Conservation (phyloP, 2,329 filamentous ascomycete species). For the Cercospora sp. region DNA sequence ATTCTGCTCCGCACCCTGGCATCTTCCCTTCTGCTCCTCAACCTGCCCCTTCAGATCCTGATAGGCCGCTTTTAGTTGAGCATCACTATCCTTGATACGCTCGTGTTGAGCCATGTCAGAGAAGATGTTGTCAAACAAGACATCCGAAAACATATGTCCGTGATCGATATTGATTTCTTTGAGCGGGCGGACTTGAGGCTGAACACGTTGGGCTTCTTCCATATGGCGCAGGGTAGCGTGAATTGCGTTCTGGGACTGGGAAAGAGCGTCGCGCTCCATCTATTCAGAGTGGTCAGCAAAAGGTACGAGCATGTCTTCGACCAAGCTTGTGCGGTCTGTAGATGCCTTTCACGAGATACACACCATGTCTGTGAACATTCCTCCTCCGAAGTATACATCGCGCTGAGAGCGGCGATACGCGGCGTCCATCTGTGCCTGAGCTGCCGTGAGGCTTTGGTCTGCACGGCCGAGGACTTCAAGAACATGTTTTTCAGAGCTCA, state of each 20-base stretch:
- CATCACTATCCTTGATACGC: conserved; percentile 30
- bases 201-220: conserved; percentile 28
- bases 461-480: conserved; percentile 41
- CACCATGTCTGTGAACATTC: conserved; percentile 50
- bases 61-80: conserved; percentile 28
- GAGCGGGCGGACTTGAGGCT: conserved; percentile 30
- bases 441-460: conserved; percentile 40
- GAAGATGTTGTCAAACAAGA: conserved; percentile 39
- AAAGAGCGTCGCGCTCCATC: conserved; percentile 56
- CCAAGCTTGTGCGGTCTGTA: background rate
- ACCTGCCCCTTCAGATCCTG: conserved; percentile 29
- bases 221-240: conserved; percentile 26
- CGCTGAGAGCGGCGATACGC: conserved; percentile 46
- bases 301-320: background rate
- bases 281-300: background rate
- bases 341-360: background rate
- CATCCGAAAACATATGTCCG: conserved; percentile 35
- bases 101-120: conserved; percentile 36
- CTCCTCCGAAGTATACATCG: conserved; percentile 54
- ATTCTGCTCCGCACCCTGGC: conserved; percentile 20
- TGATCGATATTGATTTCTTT: conserved; percentile 33
- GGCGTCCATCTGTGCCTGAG: conserved; percentile 45
- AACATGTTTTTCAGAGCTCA: conserved; percentile 49
- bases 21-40: conserved; percentile 25
- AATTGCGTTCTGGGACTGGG: conserved; percentile 49